Conservation (phyloP, 2,329 filamentous ascomycete species). For the Penicillium capsulatum region DNA sequence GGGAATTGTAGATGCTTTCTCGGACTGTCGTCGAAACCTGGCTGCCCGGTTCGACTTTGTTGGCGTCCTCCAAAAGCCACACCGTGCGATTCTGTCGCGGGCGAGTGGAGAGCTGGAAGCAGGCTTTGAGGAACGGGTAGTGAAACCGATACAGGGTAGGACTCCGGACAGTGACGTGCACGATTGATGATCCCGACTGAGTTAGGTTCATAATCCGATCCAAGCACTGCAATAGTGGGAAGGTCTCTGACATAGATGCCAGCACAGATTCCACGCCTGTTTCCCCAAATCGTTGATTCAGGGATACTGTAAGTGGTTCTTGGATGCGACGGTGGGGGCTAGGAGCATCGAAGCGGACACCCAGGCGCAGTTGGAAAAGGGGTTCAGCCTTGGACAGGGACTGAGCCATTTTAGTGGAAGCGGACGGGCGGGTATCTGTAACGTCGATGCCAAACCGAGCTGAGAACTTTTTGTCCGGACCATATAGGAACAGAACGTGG, state of each 20-base stretch:
- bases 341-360: slow-evolving; percentile 32
- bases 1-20: slow-evolving; percentile 34
- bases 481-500: slow-evolving; percentile 35
- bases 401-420: slow-evolving; percentile 21
- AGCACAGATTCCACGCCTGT: slow-evolving; percentile 30
- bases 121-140: slow-evolving; percentile 32
- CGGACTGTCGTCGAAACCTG: slow-evolving; percentile 24
- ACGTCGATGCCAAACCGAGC: slow-evolving; percentile 32
- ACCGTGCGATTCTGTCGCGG: slow-evolving; percentile 27
- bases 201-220: slow-evolving; percentile 30
- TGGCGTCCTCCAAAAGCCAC: slow-evolving; percentile 37
- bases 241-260: slow-evolving; percentile 33
- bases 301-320: slow-evolving; percentile 34
- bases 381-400: slow-evolving; percentile 21
- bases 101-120: slow-evolving; percentile 30
- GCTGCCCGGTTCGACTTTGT: slow-evolving; percentile 15
- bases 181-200: slow-evolving; percentile 19
- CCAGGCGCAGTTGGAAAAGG: slow-evolving; percentile 28
- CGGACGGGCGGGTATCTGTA: slow-evolving; percentile 16
- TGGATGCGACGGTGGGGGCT: slow-evolving; percentile 42
- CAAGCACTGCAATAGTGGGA: slow-evolving; percentile 37
- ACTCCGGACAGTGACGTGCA: slow-evolving; percentile 36
- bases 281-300: slow-evolving; percentile 32
- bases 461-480: slow-evolving; percentile 24
- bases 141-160: slow-evolving; percentile 35